These are phyloP conservation scores for Lantana camara DNA, from an alignment of 257 asterid genomes.

Conservation along the genomic window DNA sequence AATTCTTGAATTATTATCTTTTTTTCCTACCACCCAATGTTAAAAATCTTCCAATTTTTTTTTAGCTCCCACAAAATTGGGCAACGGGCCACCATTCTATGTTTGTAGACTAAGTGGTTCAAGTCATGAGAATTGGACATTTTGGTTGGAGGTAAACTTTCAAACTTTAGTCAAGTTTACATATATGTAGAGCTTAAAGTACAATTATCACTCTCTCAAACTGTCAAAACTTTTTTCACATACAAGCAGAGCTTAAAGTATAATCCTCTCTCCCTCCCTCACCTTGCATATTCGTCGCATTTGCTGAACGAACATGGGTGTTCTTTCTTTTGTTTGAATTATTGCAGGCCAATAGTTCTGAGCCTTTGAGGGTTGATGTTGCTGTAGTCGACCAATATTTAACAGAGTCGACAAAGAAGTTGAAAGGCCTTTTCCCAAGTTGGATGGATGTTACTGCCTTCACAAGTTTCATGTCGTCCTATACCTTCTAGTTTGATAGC, in stretches of 20 bases:
- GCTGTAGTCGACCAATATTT: slow-evolving; percentile 75
- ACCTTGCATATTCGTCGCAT: background rate
- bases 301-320: no score
- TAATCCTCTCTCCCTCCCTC: no score
- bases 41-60: slow-evolving; percentile 33
- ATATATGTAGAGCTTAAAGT: background rate
- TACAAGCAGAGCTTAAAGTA: no score
- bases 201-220: background rate
- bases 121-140: slow-evolving; percentile 77
- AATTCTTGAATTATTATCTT: background rate
- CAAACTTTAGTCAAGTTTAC: background rate
- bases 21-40: slow-evolving; percentile 2
- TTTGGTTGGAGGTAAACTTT: slow-evolving; percentile 91
- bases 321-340: slow-evolving; percentile 6
- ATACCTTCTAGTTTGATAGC: slow-evolving; percentile 42
- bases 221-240: no score
- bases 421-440: slow-evolving; percentile 82
- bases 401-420: slow-evolving; percentile 54
- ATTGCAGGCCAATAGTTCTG: slow-evolving; percentile 71
- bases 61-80: slow-evolving; percentile 65
- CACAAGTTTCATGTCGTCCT: slow-evolving; percentile 79
- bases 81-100: slow-evolving; percentile 78
- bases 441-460: slow-evolving; percentile 87
- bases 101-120: slow-evolving; percentile 84
- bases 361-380: slow-evolving; percentile 64